A percentile compares a stretch with the other conserved stretches of the same genome.
Conservation (phyloP, 805 yeast genomes). For the Wickerhamomyces alni region DNA sequence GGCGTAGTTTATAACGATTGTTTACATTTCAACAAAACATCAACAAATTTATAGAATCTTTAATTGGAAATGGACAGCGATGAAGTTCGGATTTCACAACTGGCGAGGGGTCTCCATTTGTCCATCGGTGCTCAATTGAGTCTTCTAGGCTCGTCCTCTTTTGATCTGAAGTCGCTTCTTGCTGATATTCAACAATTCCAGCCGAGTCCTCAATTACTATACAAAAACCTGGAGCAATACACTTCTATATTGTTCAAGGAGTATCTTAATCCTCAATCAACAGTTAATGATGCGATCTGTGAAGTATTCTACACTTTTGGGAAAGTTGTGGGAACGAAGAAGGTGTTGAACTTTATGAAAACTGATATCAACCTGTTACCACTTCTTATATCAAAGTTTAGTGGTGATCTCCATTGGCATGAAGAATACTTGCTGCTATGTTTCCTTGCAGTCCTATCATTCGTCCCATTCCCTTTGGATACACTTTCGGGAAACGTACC, state of each 20-base stretch:
- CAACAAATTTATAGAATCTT: no score
- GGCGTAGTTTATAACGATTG: neutral
- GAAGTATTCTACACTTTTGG: slow-evolving; percentile 46
- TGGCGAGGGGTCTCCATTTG: slow-evolving; percentile 9
- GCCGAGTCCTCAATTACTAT: slow-evolving; percentile 46
- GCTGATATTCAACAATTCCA: slow-evolving; percentile 43
- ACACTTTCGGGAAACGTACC: slow-evolving; percentile 28
- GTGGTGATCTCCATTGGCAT: slow-evolving; percentile 33
- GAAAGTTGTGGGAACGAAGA: slow-evolving; percentile 63
- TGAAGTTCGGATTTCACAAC: slow-evolving; percentile 14
- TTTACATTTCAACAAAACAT: neutral
- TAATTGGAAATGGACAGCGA: slow-evolving; percentile 9
- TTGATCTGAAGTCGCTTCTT: slow-evolving; percentile 8
- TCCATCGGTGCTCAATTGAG: slow-evolving; percentile 8
- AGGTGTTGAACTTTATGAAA: slow-evolving; percentile 50
- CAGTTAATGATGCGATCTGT: neutral
- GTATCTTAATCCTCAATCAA: slow-evolving; percentile 23
- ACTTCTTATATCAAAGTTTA: slow-evolving; percentile 25
- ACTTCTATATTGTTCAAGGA: slow-evolving; percentile 24
- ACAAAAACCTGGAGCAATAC: slow-evolving; percentile 30
- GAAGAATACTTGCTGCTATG: slow-evolving; percentile 45
- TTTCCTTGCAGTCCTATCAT: slow-evolving; percentile 66
- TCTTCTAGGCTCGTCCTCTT: neutral
- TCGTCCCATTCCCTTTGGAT: slow-evolving; percentile 68
- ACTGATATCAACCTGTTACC: slow-evolving; percentile 51